phyloP scores from a whole-genome alignment of 345 rosid genomes.

The Garcia nutans region DNA sequence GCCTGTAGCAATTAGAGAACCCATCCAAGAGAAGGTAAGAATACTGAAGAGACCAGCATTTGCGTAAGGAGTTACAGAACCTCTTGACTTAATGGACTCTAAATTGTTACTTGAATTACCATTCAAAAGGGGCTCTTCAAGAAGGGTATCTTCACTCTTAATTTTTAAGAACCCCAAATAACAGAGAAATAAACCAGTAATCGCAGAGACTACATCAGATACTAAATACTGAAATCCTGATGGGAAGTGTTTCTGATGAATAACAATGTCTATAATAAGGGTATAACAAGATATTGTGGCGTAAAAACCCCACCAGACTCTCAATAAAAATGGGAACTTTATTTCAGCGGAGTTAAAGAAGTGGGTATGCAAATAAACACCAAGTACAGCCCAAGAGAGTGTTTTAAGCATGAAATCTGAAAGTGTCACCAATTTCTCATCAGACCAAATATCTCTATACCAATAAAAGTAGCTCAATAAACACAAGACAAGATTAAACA shows the following conservation, averaged over 20 bases:
- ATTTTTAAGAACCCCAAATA: slow-evolving; percentile 43
- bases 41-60: slow-evolving; percentile 28
- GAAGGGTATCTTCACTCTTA: slow-evolving; percentile 28
- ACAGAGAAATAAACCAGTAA: slow-evolving; percentile 51
- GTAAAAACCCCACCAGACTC: slow-evolving; percentile 69
- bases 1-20: slow-evolving; percentile 26
- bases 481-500: slow-evolving; percentile 49
- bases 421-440: slow-evolving; percentile 41
- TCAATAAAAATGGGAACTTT: slow-evolving; percentile 47
- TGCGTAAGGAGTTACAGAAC: slow-evolving; percentile 23
- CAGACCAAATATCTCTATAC: slow-evolving; percentile 58
- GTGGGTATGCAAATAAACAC: slow-evolving; percentile 33
- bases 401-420: slow-evolving; percentile 55
- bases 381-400: slow-evolving; percentile 59
- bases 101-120: slow-evolving; percentile 7
- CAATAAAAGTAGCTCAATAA: slow-evolving; percentile 62
- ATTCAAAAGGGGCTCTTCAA: slow-evolving; percentile 40
- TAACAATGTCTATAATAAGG: slow-evolving; percentile 49
- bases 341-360: slow-evolving; percentile 25
- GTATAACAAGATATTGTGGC: slow-evolving; percentile 54
- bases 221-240: slow-evolving; percentile 31
- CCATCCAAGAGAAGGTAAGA: slow-evolving; percentile 27
- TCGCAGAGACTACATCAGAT: slow-evolving; percentile 48
- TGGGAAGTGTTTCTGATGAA: slow-evolving; percentile 24
- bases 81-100: slow-evolving; percentile 19